Evolutionary conservation across 2,329 filamentous ascomycete species (phyloP).

Genomic region (Scortechinia acanthostroma): DNA sequence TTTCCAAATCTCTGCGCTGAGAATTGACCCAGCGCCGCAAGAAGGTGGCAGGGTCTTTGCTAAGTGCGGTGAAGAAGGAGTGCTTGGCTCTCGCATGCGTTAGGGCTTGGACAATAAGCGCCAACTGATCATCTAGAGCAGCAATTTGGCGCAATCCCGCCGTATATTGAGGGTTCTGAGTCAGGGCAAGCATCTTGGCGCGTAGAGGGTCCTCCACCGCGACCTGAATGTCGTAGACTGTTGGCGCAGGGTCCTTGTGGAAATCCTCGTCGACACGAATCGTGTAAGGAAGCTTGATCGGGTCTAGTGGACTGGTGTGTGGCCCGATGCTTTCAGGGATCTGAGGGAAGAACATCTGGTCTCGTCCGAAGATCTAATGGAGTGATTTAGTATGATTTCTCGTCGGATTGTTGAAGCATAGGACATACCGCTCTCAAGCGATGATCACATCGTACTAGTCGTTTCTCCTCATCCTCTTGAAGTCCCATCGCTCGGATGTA

Average conservation of each 20-base stretch:
- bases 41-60: constrained; percentile 77
- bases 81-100: constrained; percentile 83
- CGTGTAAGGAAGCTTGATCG: constrained; percentile 80
- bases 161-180: constrained; percentile 65
- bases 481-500: constrained; percentile 81
- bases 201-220: constrained; percentile 76
- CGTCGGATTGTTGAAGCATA: no score
- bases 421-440: constrained; percentile 61
- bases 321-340: constrained; percentile 73
- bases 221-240: constrained; percentile 84
- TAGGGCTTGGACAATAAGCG: constrained; percentile 75
- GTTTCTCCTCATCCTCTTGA: constrained; percentile 90
- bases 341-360: constrained; percentile 77
- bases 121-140: constrained; percentile 76
- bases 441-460: constrained; percentile 85
- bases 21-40: constrained; percentile 82
- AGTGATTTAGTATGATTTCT: not conserved
- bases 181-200: constrained; percentile 54
- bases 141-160: constrained; percentile 70
- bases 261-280: constrained; percentile 86
- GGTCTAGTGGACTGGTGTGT: constrained; percentile 73
- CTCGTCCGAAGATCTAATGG: constrained; percentile 19
- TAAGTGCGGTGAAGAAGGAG: constrained; percentile 73
- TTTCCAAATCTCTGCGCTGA: constrained; percentile 83
- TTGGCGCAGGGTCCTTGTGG: constrained; percentile 67